phyloP scores from a whole-genome alignment of 805 yeast genomes.

The Metschnikowia similis region DNA sequence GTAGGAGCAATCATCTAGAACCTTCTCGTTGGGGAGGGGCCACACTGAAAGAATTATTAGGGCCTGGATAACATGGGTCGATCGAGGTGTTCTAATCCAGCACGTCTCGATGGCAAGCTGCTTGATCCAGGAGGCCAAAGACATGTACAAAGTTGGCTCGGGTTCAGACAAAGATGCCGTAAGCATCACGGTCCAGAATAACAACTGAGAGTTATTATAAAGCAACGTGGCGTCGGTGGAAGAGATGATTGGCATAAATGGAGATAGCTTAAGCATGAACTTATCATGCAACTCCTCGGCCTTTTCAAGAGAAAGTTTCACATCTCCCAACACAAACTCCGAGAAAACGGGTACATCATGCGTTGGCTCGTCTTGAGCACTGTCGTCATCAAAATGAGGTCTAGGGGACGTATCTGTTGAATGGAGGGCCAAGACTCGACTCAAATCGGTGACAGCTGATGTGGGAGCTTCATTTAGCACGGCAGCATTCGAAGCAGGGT shows the following conservation, averaged over 20 bases:
- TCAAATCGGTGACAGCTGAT: conserved; percentile 15
- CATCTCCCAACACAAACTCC: conserved; percentile 76
- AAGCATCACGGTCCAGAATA: conserved; percentile 87
- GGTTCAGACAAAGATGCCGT: conserved; percentile 86
- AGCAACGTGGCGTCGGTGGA: conserved; percentile 70
- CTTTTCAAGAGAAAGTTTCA: conserved; percentile 56
- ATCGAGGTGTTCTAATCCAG: conserved; percentile 89
- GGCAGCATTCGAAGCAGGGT: background rate
- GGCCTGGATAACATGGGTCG: conserved; percentile 91
- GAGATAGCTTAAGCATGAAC: conserved; percentile 64
- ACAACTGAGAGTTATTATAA: conserved; percentile 74
- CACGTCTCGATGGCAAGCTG: conserved; percentile 88
- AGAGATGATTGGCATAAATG: conserved; percentile 74
- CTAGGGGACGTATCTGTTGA: conserved; percentile 31
- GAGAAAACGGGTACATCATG: conserved; percentile 30
- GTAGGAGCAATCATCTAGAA: conserved; percentile 86
- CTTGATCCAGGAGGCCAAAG: conserved; percentile 71
- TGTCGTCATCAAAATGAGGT: conserved; percentile 10
- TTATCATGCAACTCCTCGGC: conserved; percentile 70
- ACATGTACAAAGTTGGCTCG: conserved; percentile 74
- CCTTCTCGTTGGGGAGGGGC: conserved; percentile 92
- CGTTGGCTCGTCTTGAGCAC: conserved; percentile 3
- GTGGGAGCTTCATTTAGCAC: background rate
- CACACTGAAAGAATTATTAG: conserved; percentile 77
- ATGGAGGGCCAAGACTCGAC: conserved; percentile 21